Base-by-base conservation (phyloP, 768 basidiomycete genomes). In the Hygrocybe punicea region DNA sequence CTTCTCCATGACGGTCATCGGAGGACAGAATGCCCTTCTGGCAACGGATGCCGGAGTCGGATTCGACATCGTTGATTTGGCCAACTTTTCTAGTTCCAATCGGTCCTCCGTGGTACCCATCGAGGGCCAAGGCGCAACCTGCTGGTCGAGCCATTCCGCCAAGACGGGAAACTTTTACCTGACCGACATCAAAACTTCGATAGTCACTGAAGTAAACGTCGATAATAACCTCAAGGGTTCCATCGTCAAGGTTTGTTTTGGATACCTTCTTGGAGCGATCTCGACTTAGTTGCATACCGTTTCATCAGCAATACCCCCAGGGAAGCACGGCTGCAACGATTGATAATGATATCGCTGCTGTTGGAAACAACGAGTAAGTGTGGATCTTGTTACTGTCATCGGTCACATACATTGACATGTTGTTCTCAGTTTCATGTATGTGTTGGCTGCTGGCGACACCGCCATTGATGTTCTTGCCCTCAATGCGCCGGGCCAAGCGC, bases 1-100 rank as follows among this genome's bases (percentile, higher is more conserved):
- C 1, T 82, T 82, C 72, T 75, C 75, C n/a, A 74, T 81, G 76
- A 74, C 73, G 6, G 51, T 76, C 48, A 72, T 78, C 44, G 63
- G 72, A 59, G 71, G 71, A 17, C 72, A 71, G 67, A 71, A 74
- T 36, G 75, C 76, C 7, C 65, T 77, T 48, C 63, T 78, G 6
- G 73, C 73, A 2, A 74, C 74, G 0, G 76, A 78, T 54, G 70
- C 77, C 17, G 74, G 70, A 6, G 47, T 74, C 16, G 76, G 77
- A 19, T 73, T 71, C 57, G 72, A 73, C 55, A 69, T 77, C 53
- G 70, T 76, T 57, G 73, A 75, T 53, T 62, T 75, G 58, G 58
- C 67, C 6, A 69, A 69, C 46, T 61, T 69, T 36, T 59, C 68
- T 57, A 70, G 72, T 61, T 55, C 62, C 35, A 62, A 59, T 48